Evolutionary conservation across 208 protist species (phyloP), one percentile per base, ranked within the genome.

Genomic region (Leishmania amazonensis): DNA sequence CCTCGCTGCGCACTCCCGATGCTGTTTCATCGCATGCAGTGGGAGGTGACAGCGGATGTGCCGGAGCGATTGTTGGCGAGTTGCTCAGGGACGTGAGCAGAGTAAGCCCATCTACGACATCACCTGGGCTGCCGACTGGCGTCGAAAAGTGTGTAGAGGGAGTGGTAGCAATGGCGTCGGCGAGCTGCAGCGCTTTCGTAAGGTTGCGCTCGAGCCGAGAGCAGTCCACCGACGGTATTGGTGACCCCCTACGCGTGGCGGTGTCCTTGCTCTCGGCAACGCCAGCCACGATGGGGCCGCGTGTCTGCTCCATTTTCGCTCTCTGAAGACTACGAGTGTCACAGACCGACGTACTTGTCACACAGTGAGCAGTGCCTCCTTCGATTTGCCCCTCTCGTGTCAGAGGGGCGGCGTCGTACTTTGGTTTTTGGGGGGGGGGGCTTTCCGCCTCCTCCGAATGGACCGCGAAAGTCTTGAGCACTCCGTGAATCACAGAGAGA

Each of bases 171-270:
- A 78, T 19, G 35, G 38, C 40, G 24, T 78, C 75, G 9, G 49
- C 75, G 40, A 38, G 40, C 47, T 80, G 45, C 19, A 80, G 42
- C 3, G 76, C 76, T 45, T 72, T 42, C 13, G 47, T 47, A 15
- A 80, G 60, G 17, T 31, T 62, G 21, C 42, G 62, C 47, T 80
- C 76, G 9, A 80, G 38, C 24, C 58, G 58, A 17, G 76, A 80
- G 64, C 64, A 40, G 64, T 80, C 64, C 51, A 13, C 38, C 19
- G 45, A 38, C 9, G 62, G 13, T 45, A 42, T 80, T 17, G 47
- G 15, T 24, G 47, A n/a, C 45, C 2, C 64, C n/a, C 28, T 40
- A 7, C 13, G 8, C 8, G 62, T 58, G 21, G 24, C 31, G 17
- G 35, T 19, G 21, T 21, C 57, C 15, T 35, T 51, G 40, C 54